Base-by-base conservation (phyloP, 768 basidiomycete genomes). In the Tylopilus rubrobrunneus region DNA sequence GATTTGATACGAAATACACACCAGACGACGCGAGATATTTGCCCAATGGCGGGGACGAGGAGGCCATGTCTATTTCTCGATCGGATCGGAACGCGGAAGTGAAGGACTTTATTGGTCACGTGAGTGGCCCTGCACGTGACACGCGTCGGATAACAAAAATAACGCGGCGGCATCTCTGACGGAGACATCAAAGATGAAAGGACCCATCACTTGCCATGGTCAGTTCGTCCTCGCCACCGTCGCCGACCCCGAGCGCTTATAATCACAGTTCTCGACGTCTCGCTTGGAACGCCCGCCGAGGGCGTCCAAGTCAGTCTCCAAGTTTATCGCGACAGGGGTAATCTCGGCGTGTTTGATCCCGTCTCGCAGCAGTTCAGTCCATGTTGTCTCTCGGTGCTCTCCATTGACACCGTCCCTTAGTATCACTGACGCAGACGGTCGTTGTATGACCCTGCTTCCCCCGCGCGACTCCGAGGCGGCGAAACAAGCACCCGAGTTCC, bases 201-300 rank as follows among this genome's bases (percentile, higher is more conserved):
- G 93, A 5, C 89, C 91, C 2, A 89, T 97, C 56, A 97, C 94
- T 36, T 96, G 94, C 68, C 94, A 97, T 56, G 86, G 93, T 91
- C 59, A 52, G 77, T 49, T 29, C 53, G 2, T 31, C 53, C 19
- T 46, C 46, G 11, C 41, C 36, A 2, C 28, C 43, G 44, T 33
- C 45, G 23, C 51, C n/a, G 36, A 11, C 17, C 28, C 10, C 45
- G 33, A 23, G 55, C 48, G 44, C 48, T 28, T 44, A 58, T 39
- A 39, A 36, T 5, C 2, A 50, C 29, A 95, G 94, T 96, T 17
- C 85, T 97, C 58, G 93, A 97, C 66, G 83, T 89, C 1, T 87
- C 90, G 10, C 75, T 80, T 1, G 94, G 94, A 25, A 89, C 82
- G 62, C 93, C 94, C 17, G 93, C 88, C 1, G 68, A 78, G 50